Conservation (phyloP, 2,329 filamentous ascomycete species). For the Helotiales sp. region DNA sequence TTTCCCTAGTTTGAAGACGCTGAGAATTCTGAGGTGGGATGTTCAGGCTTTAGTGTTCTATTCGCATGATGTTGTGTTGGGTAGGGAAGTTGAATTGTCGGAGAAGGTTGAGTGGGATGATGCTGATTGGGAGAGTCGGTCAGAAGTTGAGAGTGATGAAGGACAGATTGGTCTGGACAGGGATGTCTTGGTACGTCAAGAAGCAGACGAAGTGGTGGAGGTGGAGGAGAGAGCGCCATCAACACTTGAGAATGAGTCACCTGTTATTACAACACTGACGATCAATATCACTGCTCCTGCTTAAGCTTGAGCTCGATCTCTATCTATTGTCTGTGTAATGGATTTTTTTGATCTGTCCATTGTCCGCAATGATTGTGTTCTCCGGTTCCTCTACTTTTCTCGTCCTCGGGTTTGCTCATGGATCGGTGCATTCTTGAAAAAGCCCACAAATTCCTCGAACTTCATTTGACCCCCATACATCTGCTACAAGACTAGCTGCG, state of each 20-base stretch:
- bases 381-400: background rate
- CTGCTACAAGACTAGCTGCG: background rate
- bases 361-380: too few species aligned
- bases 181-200: background rate
- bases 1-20: background rate
- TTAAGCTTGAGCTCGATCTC: too few species aligned
- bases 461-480: background rate
- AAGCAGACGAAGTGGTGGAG: background rate
- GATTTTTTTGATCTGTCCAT: too few species aligned
- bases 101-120: background rate
- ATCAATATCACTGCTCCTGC: background rate
- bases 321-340: too few species aligned
- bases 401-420: background rate
- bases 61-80: background rate
- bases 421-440: background rate
- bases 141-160: background rate
- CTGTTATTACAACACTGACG: background rate
- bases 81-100: background rate
- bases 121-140: background rate
- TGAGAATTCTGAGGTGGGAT: conserved; percentile 3
- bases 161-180: background rate
- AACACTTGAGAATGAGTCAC: background rate
- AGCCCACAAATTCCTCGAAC: background rate
- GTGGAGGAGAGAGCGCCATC: background rate
- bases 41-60: background rate